A percentile compares a stretch with the other conserved stretches of the same genome.
These are phyloP conservation scores for Fennellomyces sp. DNA, from an alignment of 371 early-diverging fungal genomes.

Conservation along the genomic window DNA sequence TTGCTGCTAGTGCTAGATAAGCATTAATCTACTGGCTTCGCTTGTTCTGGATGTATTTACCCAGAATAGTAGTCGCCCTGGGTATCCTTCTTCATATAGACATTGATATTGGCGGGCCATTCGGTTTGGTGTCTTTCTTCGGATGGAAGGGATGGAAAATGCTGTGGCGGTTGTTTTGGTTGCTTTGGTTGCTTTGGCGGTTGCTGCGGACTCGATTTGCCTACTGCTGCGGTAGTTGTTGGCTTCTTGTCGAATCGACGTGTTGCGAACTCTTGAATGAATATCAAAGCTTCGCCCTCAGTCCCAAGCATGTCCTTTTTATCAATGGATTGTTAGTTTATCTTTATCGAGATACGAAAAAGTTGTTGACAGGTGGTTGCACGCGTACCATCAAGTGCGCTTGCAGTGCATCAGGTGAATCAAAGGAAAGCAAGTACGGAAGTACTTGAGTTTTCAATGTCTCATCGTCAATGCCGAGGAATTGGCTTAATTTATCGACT, in stretches of 20 bases:
- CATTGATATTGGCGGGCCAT: constrained; percentile 48
- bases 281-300: constrained; percentile 24
- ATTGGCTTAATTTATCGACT: constrained; percentile 39
- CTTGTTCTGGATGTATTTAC: constrained; percentile 13
- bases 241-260: constrained; percentile 29
- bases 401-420: constrained; percentile 34
- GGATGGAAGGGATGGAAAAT: constrained; percentile 32
- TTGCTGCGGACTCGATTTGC: not conserved
- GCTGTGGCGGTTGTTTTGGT: not conserved
- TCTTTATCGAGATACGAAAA: not conserved
- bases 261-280: constrained; percentile 37
- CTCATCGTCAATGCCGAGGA: constrained; percentile 51
- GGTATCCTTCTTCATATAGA: constrained; percentile 48
- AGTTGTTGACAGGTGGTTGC: not conserved
- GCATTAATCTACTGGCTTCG: not conserved
- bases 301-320: constrained; percentile 38
- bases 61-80: constrained; percentile 53
- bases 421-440: constrained; percentile 37
- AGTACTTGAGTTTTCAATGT: constrained; percentile 41
- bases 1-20: not conserved
- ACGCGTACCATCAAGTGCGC: constrained; percentile 39
- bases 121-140: constrained; percentile 19
- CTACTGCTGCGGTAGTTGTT: not conserved
- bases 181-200: not conserved
- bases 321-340: not conserved